These are phyloP conservation scores for Cryomyces antarcticus DNA, from an alignment of 495 filamentous ascomycete species.

Conservation along the genomic window DNA sequence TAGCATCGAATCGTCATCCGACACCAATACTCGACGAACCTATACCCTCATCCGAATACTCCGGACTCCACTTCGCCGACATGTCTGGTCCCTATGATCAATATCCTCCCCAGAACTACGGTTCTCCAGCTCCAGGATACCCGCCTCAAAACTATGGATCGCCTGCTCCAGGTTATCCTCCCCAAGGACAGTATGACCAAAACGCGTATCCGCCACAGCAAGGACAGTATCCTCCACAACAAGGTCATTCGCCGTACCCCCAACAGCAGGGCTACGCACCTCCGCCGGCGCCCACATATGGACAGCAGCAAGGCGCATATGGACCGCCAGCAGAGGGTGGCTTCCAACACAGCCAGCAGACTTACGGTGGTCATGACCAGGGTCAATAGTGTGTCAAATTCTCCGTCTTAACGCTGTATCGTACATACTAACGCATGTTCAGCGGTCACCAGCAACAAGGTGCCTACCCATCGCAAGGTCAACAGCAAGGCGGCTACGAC, in stretches of 20 bases:
- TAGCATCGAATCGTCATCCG: too few relatives aligned
- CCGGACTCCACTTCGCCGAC: not conserved
- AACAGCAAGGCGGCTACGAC: constrained; percentile 11
- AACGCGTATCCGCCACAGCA: constrained; percentile 1
- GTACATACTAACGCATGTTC: not conserved
- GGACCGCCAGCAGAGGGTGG: constrained; percentile 28
- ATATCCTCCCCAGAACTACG: constrained; percentile 14
- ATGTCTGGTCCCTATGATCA: constrained; percentile 18
- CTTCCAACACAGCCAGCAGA: constrained; percentile 18
- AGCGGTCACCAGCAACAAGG: not conserved
- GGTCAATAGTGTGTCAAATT: not conserved
- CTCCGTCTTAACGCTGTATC: not conserved
- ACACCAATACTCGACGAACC: too few relatives aligned
- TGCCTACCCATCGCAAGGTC: constrained; percentile 4
- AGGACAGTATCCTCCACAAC: constrained; percentile 34
- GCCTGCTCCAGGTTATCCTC: constrained; percentile 15
- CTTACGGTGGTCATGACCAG: not conserved
- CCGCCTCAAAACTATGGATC: constrained; percentile 18
- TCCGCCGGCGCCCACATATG: constrained; percentile 5
- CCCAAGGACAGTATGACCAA: constrained; percentile 9
- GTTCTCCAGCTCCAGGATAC: constrained; percentile 16
- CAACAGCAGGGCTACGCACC: constrained; percentile 8
- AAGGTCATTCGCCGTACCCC: constrained; percentile 12
- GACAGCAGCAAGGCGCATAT: constrained; percentile 20
- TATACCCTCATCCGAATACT: too few relatives aligned